Base-by-base conservation (phyloP, 768 basidiomycete species). In the Boletus edulis region DNA sequence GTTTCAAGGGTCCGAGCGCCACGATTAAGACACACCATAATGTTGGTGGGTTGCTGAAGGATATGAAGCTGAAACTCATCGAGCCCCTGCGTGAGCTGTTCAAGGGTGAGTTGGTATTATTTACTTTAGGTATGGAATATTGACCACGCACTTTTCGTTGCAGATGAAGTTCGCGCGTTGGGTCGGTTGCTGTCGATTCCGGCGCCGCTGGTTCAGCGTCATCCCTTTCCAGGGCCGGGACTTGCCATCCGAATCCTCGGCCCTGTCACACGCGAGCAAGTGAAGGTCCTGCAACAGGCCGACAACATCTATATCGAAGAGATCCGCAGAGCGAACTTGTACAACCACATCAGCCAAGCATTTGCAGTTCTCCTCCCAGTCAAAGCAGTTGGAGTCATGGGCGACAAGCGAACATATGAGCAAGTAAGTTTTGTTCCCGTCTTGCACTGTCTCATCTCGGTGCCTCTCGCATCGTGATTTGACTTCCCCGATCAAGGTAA, bases 1-100 rank as follows among this genome's bases (percentile, higher is more conserved):
- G 90, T 74, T 99, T 99, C 83, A 98, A 98, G 75, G 97, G 97
- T 3, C 97, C 97, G 0, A 93, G 90, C 60, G 97, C 97, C 38
- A 98, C 96, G 11, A 99, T 99, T 80, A 99, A 99, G 80, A 98
- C 97, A 3, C 97, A 99, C 71, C 97, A 98, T 72, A 99, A 99
- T 62, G 97, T 98, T 61, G 97, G 97, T 29, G 96, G 96, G 4
- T 77, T 99, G 49, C 79, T 98, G 57, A 91, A 89, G 68, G 89
- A 98, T 73, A 99, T 98, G 97, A 97, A 94, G 72, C 81, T 99
- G 64, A 98, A 98, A 77, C 81, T 99, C 47, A 98, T 99, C 61
- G 97, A 99, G 75, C 97, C 97, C 18, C 76, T 99, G 37, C 81
- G 97, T 35, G 97, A 98, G 76, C 79, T 99, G 17, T 99, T 99